phyloP scores from a whole-genome alignment of 179 eudicot species.

The Heliamphora pulchella region DNA sequence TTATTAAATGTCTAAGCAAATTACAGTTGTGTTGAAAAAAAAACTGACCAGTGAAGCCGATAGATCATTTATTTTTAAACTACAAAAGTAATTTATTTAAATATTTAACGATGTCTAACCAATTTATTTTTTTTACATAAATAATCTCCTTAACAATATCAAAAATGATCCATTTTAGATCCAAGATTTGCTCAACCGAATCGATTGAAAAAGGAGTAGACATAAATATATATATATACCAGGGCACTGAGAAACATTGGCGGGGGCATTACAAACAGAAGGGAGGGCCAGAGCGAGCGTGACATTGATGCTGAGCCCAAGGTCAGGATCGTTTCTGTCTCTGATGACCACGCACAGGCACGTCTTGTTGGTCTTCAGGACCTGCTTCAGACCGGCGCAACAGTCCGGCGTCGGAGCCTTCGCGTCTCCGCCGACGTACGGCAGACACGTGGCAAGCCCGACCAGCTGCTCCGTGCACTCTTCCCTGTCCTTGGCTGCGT shows the following conservation, averaged over 20 bases:
- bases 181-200: no score
- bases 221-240: constrained; percentile 26
- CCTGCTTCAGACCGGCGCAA: constrained; percentile 64
- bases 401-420: constrained; percentile 70
- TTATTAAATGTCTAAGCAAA: no score
- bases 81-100: no score
- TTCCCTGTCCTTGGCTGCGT: constrained; percentile 42
- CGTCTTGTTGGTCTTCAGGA: constrained; percentile 49
- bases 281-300: constrained; percentile 72
- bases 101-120: no score
- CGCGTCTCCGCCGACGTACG: constrained; percentile 55
- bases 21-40: no score
- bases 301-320: constrained; percentile 56
- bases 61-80: no score
- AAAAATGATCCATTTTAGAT: no score
- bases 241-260: constrained; percentile 52
- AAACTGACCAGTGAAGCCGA: no score
- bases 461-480: constrained; percentile 59
- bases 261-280: constrained; percentile 43
- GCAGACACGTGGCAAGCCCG: constrained; percentile 68
- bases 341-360: constrained; percentile 63
- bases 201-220: neutral
- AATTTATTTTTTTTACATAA: no score
- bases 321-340: constrained; percentile 64
- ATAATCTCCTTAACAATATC: no score